Percentiles rank a stretch among this genome's conserved stretches.
These are phyloP conservation scores for Choanephora cucurbitarum DNA, from an alignment of 371 early-diverging fungal genomes.

Conservation along the genomic window DNA sequence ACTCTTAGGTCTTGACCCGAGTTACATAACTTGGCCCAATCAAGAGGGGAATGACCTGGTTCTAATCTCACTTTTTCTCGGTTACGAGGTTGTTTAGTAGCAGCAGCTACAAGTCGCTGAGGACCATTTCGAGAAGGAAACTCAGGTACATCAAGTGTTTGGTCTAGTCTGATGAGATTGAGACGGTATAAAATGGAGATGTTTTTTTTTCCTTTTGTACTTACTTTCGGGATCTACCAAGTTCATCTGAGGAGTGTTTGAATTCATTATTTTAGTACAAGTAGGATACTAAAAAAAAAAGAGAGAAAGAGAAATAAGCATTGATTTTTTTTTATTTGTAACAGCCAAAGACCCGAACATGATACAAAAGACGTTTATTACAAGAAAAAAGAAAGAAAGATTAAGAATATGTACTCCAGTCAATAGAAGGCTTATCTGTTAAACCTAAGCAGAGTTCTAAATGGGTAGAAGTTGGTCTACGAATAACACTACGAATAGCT, in stretches of 20 bases:
- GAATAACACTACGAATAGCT: slow-evolving; percentile 46
- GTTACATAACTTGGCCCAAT: slow-evolving; percentile 86
- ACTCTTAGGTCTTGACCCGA: slow-evolving; percentile 81
- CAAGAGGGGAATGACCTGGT: slow-evolving; percentile 90
- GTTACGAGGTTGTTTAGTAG: slow-evolving; percentile 51
- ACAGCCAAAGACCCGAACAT: too few relatives aligned
- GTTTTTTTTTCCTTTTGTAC: too few relatives aligned
- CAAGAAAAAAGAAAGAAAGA: neutral
- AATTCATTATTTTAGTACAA: neutral
- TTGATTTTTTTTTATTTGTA: too few relatives aligned
- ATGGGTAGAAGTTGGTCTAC: slow-evolving; percentile 34
- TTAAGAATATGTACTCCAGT: slow-evolving; percentile 36
- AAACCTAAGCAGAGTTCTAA: slow-evolving; percentile 46
- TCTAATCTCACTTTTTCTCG: slow-evolving; percentile 82
- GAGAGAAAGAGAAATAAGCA: neutral
- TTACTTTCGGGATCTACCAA: slow-evolving; percentile 15
- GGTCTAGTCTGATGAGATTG: slow-evolving; percentile 27
- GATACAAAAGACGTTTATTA: neutral
- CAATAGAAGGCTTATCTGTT: slow-evolving; percentile 43
- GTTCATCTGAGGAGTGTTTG: neutral
- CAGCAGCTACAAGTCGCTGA: slow-evolving; percentile 50
- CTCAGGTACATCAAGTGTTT: slow-evolving; percentile 39
- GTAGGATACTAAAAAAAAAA: neutral
- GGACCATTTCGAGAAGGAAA: slow-evolving; percentile 54
- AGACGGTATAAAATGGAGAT: too few relatives aligned